Conservation (phyloP, 2,329 filamentous ascomycete genomes). For the Colletotrichum australisinense region DNA sequence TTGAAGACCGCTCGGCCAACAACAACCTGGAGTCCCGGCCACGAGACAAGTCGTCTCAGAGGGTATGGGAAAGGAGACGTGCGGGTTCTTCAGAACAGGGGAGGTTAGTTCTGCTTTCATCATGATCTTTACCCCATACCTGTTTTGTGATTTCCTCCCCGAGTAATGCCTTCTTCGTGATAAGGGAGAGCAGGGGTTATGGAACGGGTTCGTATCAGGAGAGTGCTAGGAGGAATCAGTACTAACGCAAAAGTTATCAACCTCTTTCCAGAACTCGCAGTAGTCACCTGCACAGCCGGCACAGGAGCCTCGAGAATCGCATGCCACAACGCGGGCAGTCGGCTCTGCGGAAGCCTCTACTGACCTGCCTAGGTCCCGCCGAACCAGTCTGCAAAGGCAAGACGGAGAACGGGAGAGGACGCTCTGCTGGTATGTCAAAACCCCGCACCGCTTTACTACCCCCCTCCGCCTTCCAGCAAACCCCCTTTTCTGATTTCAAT, state of each 20-base stretch:
- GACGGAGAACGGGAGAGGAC: background rate
- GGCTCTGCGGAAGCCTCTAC: slow-evolving; percentile 6
- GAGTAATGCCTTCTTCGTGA: too few relatives aligned
- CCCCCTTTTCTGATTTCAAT: too few relatives aligned
- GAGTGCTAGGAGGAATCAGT: background rate
- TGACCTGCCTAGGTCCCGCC: background rate
- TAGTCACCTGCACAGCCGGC: background rate
- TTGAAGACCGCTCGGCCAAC: background rate
- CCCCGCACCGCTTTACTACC: too few relatives aligned
- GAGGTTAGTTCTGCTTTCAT: background rate
- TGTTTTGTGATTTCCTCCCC: too few relatives aligned
- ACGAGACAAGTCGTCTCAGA: background rate
- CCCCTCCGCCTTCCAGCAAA: too few relatives aligned
- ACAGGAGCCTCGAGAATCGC: background rate
- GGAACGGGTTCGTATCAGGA: background rate
- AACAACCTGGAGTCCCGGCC: background rate
- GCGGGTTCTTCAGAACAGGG: background rate
- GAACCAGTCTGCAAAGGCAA: background rate
- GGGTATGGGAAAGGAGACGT: background rate
- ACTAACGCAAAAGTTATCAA: background rate
- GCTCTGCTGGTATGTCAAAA: background rate
- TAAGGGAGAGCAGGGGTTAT: too few relatives aligned
- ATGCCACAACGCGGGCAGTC: background rate
- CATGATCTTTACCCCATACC: too few relatives aligned
- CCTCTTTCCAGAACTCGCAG: background rate